Evolutionary conservation across 2,329 filamentous ascomycete species (phyloP).

Genomic region (Aspergillus melleus): DNA sequence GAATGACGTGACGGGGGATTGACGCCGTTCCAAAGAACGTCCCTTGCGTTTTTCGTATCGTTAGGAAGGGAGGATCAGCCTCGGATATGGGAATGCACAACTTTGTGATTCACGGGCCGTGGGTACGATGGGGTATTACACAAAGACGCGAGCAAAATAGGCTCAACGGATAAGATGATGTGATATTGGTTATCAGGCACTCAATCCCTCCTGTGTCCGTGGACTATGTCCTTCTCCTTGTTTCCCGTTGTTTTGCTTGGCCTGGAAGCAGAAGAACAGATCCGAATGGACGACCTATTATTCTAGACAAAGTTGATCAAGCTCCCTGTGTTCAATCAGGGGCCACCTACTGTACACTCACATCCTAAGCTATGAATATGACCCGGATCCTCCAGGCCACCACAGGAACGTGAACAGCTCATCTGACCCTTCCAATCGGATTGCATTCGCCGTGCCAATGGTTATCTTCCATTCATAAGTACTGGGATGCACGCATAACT

Average conservation of each 20-base stretch:
- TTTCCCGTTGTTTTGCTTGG: too few species aligned
- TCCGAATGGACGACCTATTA: too few species aligned
- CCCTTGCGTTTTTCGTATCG: not conserved
- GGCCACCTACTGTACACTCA: not conserved
- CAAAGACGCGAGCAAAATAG: not conserved
- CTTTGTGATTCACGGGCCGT: not conserved
- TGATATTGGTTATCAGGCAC: not conserved
- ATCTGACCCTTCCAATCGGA: slow-evolving; percentile 1
- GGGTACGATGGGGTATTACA: not conserved
- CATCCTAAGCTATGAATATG: not conserved
- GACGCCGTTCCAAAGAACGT: not conserved
- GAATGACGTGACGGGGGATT: slow-evolving; percentile 30
- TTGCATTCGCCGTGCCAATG: not conserved
- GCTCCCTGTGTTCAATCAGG: not conserved
- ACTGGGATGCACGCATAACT: slow-evolving; percentile 17
- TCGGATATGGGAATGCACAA: not conserved
- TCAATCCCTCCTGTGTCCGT: not conserved
- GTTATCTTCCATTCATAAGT: not conserved
- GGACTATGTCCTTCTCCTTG: too few species aligned
- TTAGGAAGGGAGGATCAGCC: not conserved
- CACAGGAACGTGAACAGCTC: not conserved
- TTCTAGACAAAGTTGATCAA: not conserved
- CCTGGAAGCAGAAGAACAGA: not conserved
- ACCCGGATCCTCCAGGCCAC: not conserved
- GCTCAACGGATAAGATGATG: not conserved